Base-by-base conservation (phyloP, 352 stramenopile genomes). In the Pythium insidiosum region DNA sequence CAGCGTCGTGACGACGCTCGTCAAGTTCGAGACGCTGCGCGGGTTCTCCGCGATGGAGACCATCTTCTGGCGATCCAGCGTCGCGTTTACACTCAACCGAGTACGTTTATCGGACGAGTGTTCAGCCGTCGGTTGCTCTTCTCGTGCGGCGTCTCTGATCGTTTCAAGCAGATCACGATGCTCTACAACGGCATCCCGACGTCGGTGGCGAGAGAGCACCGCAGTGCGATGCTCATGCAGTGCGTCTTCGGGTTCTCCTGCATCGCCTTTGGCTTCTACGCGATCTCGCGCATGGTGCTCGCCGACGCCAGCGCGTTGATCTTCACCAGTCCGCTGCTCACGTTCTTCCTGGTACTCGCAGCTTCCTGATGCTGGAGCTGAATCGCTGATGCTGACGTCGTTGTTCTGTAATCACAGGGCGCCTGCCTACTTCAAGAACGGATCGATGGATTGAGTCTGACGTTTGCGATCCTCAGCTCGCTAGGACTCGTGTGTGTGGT, bases 251-350 rank as follows among this genome's bases (percentile, higher is more conserved):
- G 74, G 18, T 81, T 73, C 6, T 53, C 54, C 5, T 74, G 58
- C 5, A 84, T 86, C 25, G 61, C 63, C 21, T 69, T 85, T 44
- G 58, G 62, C 39, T 85, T 84, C 49, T 88, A 77, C 52, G 69
- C 72, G 16, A 82, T 88, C 40, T 72, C 69, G 18, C 59, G 75
- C 24, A 88, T 88, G 74, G 69, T 88, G 43, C 55, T 88, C 4
- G 73, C 72, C 1, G 74, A 88, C 34, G 72, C 74, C 7, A 77
- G 68, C 35, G 68, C 79, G 7, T 57, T 88, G 33, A 74, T 78
- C 43, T 85, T 84, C 38, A 66, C 60, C 18, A 82, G 69, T 13
- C 74, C 74, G 9, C 67, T 88, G 26, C 42, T 81, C 28, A 84
- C 69, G 2, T 82, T 88, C 50, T 67, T 88, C 44, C 45, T 88